Evolutionary conservation across 371 early-diverging fungal species (phyloP).

Genomic region (Rhizomucor miehei): DNA sequence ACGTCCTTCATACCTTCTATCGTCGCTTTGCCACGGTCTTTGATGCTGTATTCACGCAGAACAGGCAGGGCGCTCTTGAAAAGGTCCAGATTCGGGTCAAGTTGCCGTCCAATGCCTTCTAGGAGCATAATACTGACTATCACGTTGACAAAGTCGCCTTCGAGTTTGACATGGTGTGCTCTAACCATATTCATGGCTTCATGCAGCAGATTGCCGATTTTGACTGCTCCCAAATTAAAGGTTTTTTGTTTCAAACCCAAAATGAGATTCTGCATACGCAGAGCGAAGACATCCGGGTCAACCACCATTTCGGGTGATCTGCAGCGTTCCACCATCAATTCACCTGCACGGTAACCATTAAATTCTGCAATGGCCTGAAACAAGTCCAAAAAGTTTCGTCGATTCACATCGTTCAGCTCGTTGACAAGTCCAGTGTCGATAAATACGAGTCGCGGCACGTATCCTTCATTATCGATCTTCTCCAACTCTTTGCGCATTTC

Average conservation of each 20-base stretch:
- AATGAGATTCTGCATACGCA: constrained; percentile 76
- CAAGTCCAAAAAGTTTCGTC: constrained; percentile 87
- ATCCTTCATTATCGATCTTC: constrained; percentile 61
- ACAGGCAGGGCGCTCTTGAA: constrained; percentile 82
- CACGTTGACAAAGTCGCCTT: constrained; percentile 92
- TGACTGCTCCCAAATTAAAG: constrained; percentile 75
- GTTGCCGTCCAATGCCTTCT: constrained; percentile 90
- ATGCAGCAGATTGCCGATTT: constrained; percentile 74
- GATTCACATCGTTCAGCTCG: constrained; percentile 65
- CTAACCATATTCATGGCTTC: constrained; percentile 85
- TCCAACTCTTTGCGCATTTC: constrained; percentile 52
- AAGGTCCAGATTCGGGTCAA: constrained; percentile 91
- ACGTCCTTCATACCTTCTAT: constrained; percentile 54
- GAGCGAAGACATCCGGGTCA: constrained; percentile 73
- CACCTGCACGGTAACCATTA: constrained; percentile 78
- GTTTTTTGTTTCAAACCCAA: constrained; percentile 65
- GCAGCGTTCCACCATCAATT: constrained; percentile 88
- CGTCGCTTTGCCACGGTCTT: constrained; percentile 54
- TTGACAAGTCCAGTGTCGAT: constrained; percentile 92
- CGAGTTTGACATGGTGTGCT: constrained; percentile 87
- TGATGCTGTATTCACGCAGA: constrained; percentile 62
- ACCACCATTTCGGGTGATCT: constrained; percentile 71
- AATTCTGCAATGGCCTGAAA: constrained; percentile 85
- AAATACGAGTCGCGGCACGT: constrained; percentile 75
- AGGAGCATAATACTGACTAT: constrained; percentile 86